Evolutionary conservation across 2,329 filamentous ascomycete genomes (phyloP).

Genomic region (Colletotrichum tanaceti): DNA sequence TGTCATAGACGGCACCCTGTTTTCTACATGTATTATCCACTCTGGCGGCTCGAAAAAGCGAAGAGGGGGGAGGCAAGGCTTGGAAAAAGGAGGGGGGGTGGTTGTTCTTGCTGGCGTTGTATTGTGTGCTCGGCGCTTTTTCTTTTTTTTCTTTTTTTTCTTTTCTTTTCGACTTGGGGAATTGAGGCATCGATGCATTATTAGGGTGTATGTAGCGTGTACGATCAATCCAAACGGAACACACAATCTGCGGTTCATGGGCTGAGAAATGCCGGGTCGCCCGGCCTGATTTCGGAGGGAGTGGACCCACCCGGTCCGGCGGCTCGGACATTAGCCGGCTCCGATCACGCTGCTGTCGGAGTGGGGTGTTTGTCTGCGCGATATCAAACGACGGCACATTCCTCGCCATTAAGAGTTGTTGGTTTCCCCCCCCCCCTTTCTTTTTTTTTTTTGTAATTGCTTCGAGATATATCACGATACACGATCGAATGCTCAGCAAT

Average conservation of each 20-base stretch:
- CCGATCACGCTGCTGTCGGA: not conserved
- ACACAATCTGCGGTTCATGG: too few relatives aligned
- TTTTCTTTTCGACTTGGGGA: not conserved
- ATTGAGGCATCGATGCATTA: not conserved
- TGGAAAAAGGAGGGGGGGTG: not conserved
- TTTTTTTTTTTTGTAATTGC: too few relatives aligned
- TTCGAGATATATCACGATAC: not conserved
- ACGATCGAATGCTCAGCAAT: not conserved
- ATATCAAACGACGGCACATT: too few relatives aligned
- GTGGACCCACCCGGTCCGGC: too few relatives aligned
- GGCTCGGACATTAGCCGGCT: not conserved
- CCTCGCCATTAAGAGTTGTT: too few relatives aligned
- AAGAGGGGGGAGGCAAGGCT: not conserved
- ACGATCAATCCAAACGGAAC: not conserved
- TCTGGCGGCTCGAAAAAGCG: not conserved
- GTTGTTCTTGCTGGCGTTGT: not conserved
- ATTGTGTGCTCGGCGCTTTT: not conserved
- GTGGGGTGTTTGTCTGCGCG: not conserved
- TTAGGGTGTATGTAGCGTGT: not conserved
- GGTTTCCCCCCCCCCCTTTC: too few relatives aligned
- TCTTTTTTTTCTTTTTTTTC: not conserved
- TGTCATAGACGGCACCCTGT: constrained; percentile 17
- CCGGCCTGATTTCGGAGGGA: not conserved
- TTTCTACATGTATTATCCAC: constrained; percentile 15
- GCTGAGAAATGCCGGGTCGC: not conserved